Base-by-base conservation (phyloP, 2,329 filamentous ascomycete genomes). In the Phoma herbarum region DNA sequence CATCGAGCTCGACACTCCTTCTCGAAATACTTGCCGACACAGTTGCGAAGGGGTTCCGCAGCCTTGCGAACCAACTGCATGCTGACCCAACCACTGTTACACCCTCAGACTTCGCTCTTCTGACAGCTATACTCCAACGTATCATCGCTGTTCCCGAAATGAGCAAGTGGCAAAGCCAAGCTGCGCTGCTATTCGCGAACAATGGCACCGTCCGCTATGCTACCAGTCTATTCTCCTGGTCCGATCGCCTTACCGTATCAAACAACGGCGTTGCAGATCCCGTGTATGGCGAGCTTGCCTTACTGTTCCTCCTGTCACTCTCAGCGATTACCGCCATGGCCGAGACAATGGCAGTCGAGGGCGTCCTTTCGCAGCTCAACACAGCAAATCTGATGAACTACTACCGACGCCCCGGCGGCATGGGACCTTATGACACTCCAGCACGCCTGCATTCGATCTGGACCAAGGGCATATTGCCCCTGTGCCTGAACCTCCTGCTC, bases 211-310 rank as follows among this genome's bases (percentile, higher is more conserved):
- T 92, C 44, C 90, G 94, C 69, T 90, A 93, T 60, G 93, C 93
- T 0, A 88, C 90, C 6, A 92, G 91, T 31, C 84, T 99, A 5
- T 98, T 94, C 78, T 97, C 93, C 0, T 99, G 95, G 95, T 87
- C 94, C 4, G 93, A 98, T 75, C 88, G 89, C 65, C 84, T 98
- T 23, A 86, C 90, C 0, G 84, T 90, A 33, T 26, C 60, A 2
- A 65, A 70, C 54, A 67, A 70, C n/a, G 68, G 72, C 25, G 85
- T 90, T 56, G 87, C 88, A 26, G 94, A 98, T 72, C 94, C 95
- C 0, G 83, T 98, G 28, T 98, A 97, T 75, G 95, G 93, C 63
- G 93, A 97, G 73, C 85, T 97, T n/a, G 91, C 91, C 69, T 85
- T 97, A 39, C 84, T 93, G 25, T 96, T 98, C 77, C 84, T 99